phyloP scores from a whole-genome alignment of 164 flowering plant genomes.

The Dillenia suffruticosa region DNA sequence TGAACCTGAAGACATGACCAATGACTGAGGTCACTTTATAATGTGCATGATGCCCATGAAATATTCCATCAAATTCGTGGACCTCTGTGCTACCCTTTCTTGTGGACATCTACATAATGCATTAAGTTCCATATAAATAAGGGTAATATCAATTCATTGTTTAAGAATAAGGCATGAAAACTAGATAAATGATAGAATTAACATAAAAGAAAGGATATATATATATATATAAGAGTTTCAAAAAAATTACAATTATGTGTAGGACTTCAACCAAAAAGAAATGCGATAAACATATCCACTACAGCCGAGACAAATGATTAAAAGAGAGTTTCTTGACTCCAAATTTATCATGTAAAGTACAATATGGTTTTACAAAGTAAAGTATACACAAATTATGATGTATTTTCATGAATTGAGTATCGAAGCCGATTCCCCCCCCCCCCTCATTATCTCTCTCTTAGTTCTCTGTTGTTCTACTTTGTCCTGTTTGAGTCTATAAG shows the following conservation, averaged over 20 bases:
- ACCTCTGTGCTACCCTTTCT: constrained; percentile 83
- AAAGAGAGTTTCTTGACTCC: background rate
- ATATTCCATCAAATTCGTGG: constrained; percentile 83
- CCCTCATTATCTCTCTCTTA: too few relatives aligned
- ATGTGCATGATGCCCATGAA: constrained; percentile 46
- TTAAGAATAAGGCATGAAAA: background rate
- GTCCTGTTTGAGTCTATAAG: too few relatives aligned
- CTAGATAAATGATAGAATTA: background rate
- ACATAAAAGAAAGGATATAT: background rate
- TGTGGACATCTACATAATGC: constrained; percentile 64
- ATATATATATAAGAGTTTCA: background rate
- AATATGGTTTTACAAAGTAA: too few relatives aligned
- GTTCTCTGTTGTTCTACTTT: too few relatives aligned
- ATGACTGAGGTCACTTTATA: constrained; percentile 90
- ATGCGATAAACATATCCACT: background rate
- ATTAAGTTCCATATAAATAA: constrained; percentile 5
- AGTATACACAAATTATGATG: too few relatives aligned
- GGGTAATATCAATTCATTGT: background rate
- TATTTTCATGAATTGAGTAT: too few relatives aligned
- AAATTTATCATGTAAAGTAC: too few relatives aligned
- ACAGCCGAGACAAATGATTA: background rate
- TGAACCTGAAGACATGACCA: constrained; percentile 95
- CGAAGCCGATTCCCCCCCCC: too few relatives aligned
- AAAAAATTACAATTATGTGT: background rate
- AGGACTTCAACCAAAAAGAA: background rate